Evolutionary conservation across 139 green algal species (phyloP).

Genomic region (Chlamydomonas incerta): DNA sequence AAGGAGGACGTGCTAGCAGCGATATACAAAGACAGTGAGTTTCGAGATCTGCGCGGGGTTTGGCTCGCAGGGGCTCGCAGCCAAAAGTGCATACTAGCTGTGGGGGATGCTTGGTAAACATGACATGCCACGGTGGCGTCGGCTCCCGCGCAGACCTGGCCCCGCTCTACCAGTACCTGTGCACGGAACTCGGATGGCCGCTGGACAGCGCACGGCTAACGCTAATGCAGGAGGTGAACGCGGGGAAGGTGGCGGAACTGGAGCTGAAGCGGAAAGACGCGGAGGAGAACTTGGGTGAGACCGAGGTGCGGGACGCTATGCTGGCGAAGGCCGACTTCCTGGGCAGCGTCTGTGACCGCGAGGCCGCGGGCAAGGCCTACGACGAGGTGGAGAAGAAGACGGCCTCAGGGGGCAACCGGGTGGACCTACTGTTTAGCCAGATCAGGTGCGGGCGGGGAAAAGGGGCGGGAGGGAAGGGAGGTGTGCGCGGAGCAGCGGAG

Average conservation of each 20-base stretch:
- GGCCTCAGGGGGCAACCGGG: slow-evolving; percentile 89
- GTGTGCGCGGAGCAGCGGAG: background rate
- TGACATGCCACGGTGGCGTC: background rate
- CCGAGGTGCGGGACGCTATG: slow-evolving; percentile 94
- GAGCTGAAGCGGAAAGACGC: slow-evolving; percentile 85
- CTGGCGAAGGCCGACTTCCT: slow-evolving; percentile 91
- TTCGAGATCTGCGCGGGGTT: slow-evolving; percentile 52
- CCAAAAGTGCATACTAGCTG: background rate
- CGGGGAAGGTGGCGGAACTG: slow-evolving; percentile 67
- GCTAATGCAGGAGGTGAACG: slow-evolving; percentile 73
- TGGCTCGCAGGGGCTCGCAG: background rate
- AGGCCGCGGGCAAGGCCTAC: slow-evolving; percentile 81
- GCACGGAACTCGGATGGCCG: slow-evolving; percentile 70
- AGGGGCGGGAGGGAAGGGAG: background rate
- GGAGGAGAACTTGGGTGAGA: slow-evolving; percentile 95
- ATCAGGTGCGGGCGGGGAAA: slow-evolving; percentile 66
- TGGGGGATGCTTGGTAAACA: background rate
- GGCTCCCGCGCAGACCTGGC: slow-evolving; percentile 66
- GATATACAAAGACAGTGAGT: slow-evolving; percentile 63
- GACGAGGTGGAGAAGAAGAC: slow-evolving; percentile 86
- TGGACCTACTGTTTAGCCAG: slow-evolving; percentile 94
- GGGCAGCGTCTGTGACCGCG: slow-evolving; percentile 78
- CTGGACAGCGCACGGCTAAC: slow-evolving; percentile 66
- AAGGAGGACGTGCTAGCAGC: slow-evolving; percentile 56
- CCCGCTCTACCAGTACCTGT: slow-evolving; percentile 83